Evolutionary conservation across 2,329 filamentous ascomycete species (phyloP).

Genomic region (Fusarium tricinctum): DNA sequence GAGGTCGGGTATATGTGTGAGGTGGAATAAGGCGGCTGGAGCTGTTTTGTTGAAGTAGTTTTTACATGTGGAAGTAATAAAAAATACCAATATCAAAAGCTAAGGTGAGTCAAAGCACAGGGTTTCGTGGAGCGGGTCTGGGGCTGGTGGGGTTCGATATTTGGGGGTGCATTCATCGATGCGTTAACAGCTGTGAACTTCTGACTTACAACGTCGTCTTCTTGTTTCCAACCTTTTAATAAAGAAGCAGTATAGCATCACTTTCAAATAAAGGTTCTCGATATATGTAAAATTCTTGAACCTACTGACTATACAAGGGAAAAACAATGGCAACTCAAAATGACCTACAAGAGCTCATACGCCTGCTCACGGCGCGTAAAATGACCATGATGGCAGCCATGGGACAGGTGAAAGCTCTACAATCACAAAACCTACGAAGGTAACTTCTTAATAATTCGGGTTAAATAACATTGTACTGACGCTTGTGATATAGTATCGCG

Average conservation of each 20-base stretch:
- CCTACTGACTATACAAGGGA: background rate
- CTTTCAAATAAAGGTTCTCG: background rate
- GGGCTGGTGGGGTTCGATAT: constrained; percentile 28
- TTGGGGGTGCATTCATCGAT: constrained; percentile 29
- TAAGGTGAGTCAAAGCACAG: constrained; percentile 13
- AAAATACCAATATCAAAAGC: constrained; percentile 20
- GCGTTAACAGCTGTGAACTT: constrained; percentile 28
- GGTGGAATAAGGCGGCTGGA: constrained; percentile 4
- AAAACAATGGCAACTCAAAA: constrained; percentile 68
- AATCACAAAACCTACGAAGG: constrained; percentile 68
- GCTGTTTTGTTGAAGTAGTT: constrained; percentile 5
- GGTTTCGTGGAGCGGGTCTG: constrained; percentile 43
- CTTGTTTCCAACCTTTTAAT: background rate
- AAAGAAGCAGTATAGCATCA: background rate
- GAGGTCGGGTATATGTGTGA: background rate
- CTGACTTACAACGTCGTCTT: constrained; percentile 33
- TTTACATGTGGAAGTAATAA: constrained; percentile 33
- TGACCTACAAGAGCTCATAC: constrained; percentile 72
- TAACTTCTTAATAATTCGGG: constrained; percentile 48
- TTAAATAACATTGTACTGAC: background rate
- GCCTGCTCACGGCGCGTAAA: constrained; percentile 71
- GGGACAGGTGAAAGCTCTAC: constrained; percentile 69
- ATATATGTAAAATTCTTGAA: background rate
- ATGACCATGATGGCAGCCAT: constrained; percentile 72
- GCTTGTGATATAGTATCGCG: constrained; percentile 59